A percentile compares a stretch with the other conserved stretches of the same genome.
Evolutionary conservation across 306 rosid genomes (phyloP).

Genomic region (Casuarina glauca): DNA sequence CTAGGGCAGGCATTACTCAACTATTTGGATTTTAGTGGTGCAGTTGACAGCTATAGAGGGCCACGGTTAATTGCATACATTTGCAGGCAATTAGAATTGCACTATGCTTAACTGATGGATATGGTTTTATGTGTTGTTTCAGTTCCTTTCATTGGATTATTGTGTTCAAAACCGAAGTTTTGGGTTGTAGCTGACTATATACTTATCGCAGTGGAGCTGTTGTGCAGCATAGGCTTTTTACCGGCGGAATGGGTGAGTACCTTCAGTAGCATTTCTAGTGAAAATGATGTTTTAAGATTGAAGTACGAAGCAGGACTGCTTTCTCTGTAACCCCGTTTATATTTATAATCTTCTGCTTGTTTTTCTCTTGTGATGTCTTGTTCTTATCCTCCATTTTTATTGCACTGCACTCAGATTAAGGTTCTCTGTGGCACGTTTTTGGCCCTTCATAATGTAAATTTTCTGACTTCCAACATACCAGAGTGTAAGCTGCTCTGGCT

Average conservation of each 20-base stretch:
- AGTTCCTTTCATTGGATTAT: not conserved
- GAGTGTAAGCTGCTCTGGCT: not conserved
- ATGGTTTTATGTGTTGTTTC: not conserved
- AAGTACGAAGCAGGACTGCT: not conserved
- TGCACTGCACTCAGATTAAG: not conserved
- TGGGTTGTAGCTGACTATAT: conserved; percentile 12
- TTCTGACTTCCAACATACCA: not conserved
- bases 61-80: no score
- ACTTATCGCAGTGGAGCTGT: conserved; percentile 70
- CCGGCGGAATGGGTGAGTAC: conserved; percentile 87
- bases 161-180: not conserved
- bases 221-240: conserved; percentile 81
- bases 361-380: not conserved
- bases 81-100: no score
- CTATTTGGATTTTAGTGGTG: not conserved
- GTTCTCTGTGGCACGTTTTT: not conserved
- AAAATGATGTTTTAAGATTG: not conserved
- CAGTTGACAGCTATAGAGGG: not conserved
- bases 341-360: not conserved
- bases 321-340: not conserved
- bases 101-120: not conserved
- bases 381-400: not conserved
- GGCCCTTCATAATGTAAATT: not conserved
- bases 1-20: not conserved
- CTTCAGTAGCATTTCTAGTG: not conserved